phyloP scores from a whole-genome alignment of 371 early-diverging fungal species.

The Saksenaea vasiformis region DNA sequence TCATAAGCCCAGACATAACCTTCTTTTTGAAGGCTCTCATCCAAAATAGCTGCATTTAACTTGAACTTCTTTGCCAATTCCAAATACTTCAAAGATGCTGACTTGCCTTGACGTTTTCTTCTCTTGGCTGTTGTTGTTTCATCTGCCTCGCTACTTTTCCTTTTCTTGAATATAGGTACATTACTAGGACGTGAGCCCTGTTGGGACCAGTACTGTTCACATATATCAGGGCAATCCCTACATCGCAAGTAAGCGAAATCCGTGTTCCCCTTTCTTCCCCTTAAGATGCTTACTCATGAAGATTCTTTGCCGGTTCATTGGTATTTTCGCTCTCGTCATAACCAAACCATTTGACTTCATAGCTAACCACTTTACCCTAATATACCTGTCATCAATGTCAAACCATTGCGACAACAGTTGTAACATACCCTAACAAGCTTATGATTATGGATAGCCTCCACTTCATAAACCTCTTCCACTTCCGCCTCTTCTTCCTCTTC shows the following conservation, averaged over 20 bases:
- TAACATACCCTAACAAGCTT: slow-evolving; percentile 4
- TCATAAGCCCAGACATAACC: slow-evolving; percentile 11
- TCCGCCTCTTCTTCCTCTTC: not conserved
- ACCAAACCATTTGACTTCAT: slow-evolving; percentile 74
- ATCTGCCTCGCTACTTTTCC: not conserved
- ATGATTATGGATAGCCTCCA: slow-evolving; percentile 11
- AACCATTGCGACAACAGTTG: not conserved
- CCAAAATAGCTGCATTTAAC: not conserved
- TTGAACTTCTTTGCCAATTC: slow-evolving; percentile 1
- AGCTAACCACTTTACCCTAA: slow-evolving; percentile 11
- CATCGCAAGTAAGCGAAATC: not conserved
- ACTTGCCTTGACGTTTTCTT: not conserved
- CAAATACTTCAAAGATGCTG: too few relatives aligned
- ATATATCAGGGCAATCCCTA: slow-evolving; percentile 32
- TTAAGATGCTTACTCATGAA: slow-evolving; percentile 29
- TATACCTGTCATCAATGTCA: not conserved
- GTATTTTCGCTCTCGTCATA: slow-evolving; percentile 82
- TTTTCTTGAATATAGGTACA: slow-evolving; percentile 5
- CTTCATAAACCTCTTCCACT: not conserved
- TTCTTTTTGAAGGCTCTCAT: not conserved
- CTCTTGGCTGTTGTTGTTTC: not conserved
- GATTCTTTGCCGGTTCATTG: slow-evolving; percentile 20
- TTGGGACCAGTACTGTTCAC: slow-evolving; percentile 28
- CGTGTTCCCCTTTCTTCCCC: not conserved
- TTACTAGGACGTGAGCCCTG: slow-evolving; percentile 14